Conservation (phyloP, 2,329 filamentous ascomycete species). For the Paecilomyces sp. region DNA sequence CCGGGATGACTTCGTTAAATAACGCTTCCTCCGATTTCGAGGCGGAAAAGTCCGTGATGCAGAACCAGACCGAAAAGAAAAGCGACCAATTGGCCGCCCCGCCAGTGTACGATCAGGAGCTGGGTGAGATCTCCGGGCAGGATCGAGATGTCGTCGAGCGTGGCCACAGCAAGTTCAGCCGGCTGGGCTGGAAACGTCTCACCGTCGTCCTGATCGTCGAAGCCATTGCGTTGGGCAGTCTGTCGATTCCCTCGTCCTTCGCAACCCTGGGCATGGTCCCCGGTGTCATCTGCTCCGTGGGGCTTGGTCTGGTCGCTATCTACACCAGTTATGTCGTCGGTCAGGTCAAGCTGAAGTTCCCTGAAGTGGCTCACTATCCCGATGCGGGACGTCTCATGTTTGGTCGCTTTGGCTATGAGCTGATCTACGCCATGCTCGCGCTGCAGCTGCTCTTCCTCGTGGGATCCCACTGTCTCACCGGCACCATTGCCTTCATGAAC, state of each 20-base stretch:
- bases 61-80: background rate
- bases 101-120: slow-evolving; percentile 6
- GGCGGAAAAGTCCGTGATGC: background rate
- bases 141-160: slow-evolving; percentile 3
- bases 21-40: background rate
- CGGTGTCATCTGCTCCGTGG: slow-evolving; percentile 37
- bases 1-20: background rate
- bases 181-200: slow-evolving; percentile 44
- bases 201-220: slow-evolving; percentile 46
- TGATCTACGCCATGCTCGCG: slow-evolving; percentile 37
- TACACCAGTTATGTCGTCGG: slow-evolving; percentile 37
- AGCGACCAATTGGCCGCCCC: background rate
- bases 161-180: slow-evolving; percentile 6
- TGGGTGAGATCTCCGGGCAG: slow-evolving; percentile 7
- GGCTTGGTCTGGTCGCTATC: slow-evolving; percentile 32
- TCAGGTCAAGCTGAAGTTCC: slow-evolving; percentile 30
- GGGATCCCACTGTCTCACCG: slow-evolving; percentile 38
- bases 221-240: slow-evolving; percentile 42
- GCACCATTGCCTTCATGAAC: slow-evolving; percentile 38
- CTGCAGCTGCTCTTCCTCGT: slow-evolving; percentile 36
- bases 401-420: slow-evolving; percentile 35
- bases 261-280: slow-evolving; percentile 41
- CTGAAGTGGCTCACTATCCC: slow-evolving; percentile 36
- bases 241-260: slow-evolving; percentile 40
- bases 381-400: slow-evolving; percentile 38